These are phyloP conservation scores for Blastobotrys niveus DNA, from an alignment of 1,139 yeast genomes.

Conservation along the genomic window DNA sequence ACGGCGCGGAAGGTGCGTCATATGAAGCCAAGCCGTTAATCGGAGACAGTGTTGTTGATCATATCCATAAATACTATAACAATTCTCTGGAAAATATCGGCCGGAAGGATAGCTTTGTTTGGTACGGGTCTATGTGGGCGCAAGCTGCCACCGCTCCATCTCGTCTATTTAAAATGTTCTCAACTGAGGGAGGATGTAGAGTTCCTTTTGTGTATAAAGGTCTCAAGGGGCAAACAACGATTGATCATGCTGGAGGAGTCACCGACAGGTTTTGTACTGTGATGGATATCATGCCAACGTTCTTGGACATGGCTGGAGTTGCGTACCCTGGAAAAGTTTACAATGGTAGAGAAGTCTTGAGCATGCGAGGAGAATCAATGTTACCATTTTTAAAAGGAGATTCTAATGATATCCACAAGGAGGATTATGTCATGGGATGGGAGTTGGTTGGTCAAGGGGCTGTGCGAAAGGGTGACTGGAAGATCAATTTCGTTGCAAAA, in stretches of 20 bases:
- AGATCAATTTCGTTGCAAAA: slow-evolving; percentile 45
- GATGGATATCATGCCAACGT: slow-evolving; percentile 53
- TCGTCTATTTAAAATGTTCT: slow-evolving; percentile 47
- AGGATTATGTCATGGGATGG: slow-evolving; percentile 51
- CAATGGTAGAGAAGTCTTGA: slow-evolving; percentile 39
- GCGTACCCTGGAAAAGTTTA: slow-evolving; percentile 41
- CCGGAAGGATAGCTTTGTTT: slow-evolving; percentile 42
- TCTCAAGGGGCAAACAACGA: not conserved
- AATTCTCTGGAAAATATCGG: slow-evolving; percentile 48
- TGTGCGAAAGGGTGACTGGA: slow-evolving; percentile 46
- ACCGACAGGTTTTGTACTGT: slow-evolving; percentile 53
- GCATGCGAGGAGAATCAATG: slow-evolving; percentile 40
- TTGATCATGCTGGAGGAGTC: slow-evolving; percentile 28
- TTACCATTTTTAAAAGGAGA: slow-evolving; percentile 5
- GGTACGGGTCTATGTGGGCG: slow-evolving; percentile 56
- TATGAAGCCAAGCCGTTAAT: slow-evolving; percentile 48
- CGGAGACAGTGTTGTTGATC: not conserved
- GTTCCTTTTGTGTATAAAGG: slow-evolving; percentile 44
- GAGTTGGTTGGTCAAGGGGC: slow-evolving; percentile 54
- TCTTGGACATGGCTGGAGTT: slow-evolving; percentile 44
- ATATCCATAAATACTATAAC: slow-evolving; percentile 35
- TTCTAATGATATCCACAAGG: slow-evolving; percentile 34
- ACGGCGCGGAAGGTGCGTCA: slow-evolving; percentile 57
- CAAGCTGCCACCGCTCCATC: slow-evolving; percentile 60
- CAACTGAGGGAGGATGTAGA: slow-evolving; percentile 51